Base-by-base conservation (phyloP, 2,329 filamentous ascomycete species). In the Stemphylium vesicarium region DNA sequence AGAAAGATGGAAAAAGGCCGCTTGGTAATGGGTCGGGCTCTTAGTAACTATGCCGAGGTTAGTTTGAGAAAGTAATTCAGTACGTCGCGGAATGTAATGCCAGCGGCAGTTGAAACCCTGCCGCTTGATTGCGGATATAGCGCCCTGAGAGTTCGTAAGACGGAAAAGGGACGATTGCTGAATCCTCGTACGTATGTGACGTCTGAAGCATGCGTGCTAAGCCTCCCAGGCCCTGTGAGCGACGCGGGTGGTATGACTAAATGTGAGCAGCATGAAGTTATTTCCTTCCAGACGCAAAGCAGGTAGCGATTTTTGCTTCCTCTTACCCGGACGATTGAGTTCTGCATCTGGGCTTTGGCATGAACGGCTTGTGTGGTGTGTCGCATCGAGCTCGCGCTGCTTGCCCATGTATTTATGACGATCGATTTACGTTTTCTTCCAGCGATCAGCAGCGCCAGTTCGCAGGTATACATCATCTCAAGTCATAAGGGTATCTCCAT, bases 381-480 rank as follows among this genome's bases (percentile, higher is more conserved):
- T 10, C 26, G 22, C 9, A 20, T 47, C 38, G 29, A 38, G 18
- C n/a, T 35, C 44, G 44, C 16, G n/a, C 10, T 47, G 15, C 22
- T 46, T 13, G n/a, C 33, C 44, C 26, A 26, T 47, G 44, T 24
- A 13, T 13, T 20, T 22, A 53, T 49, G 50, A 48, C 43, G 43
- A 39, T 12, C 26, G 7, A 18, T 53, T 47, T 39, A 49, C 50
- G 50, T 53, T 24, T 41, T 35, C 31, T 22, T 26, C 16, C 31
- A 11, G 37, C 22, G 43, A 53, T 53, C 43, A 40, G 33, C 50
- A 41, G 20, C 9, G 6, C 13, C 37, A 48, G 5, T 41, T 31
- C 22, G 37, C 37, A 26, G 31, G 20, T 31, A 33, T 9, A 18
- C 31, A 41, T 37, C 42, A 48, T 26, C 31, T 22, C 38, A 11